Evolutionary conservation across 768 basidiomycete genomes (phyloP).

Genomic region (Lentinula sp.): DNA sequence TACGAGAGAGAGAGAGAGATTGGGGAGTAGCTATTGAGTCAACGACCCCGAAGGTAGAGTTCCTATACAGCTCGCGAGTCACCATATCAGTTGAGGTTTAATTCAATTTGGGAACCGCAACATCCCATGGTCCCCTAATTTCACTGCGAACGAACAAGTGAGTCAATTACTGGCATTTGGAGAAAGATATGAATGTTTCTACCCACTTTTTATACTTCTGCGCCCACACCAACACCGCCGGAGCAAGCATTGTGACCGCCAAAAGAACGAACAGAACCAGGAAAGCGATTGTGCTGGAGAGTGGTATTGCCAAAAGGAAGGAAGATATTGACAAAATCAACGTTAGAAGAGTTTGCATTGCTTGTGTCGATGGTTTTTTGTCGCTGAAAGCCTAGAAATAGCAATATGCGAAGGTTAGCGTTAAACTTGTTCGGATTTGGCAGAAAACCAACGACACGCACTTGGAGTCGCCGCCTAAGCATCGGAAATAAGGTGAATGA

Average conservation of each 20-base stretch:
- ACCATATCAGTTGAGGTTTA: slow-evolving; percentile 10
- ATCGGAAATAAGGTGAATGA: slow-evolving; percentile 82
- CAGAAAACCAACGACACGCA: slow-evolving; percentile 22
- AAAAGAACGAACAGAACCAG: slow-evolving; percentile 45
- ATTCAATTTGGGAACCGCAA: slow-evolving; percentile 70
- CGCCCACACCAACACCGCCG: slow-evolving; percentile 75
- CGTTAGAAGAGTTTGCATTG: slow-evolving; percentile 50
- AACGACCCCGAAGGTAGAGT: too few species aligned
- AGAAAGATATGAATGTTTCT: slow-evolving; percentile 8
- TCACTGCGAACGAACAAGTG: slow-evolving; percentile 46
- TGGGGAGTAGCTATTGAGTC: neutral
- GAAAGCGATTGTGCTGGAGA: slow-evolving; percentile 51
- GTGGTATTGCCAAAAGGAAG: slow-evolving; percentile 41
- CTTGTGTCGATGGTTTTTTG: slow-evolving; percentile 39
- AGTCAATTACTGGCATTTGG: neutral
- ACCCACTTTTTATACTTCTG: slow-evolving; percentile 84
- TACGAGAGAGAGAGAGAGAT: neutral
- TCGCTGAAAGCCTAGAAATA: slow-evolving; percentile 7
- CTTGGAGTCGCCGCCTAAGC: slow-evolving; percentile 69
- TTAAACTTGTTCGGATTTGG: slow-evolving; percentile 9
- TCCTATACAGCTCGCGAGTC: neutral
- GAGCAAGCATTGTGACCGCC: slow-evolving; percentile 66
- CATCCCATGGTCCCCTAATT: slow-evolving; percentile 88
- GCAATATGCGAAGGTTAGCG: slow-evolving; percentile 7
- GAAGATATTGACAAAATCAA: slow-evolving; percentile 42